Evolutionary conservation across 2,329 filamentous ascomycete genomes (phyloP).

Genomic region (Pestalotiopsis sp.): DNA sequence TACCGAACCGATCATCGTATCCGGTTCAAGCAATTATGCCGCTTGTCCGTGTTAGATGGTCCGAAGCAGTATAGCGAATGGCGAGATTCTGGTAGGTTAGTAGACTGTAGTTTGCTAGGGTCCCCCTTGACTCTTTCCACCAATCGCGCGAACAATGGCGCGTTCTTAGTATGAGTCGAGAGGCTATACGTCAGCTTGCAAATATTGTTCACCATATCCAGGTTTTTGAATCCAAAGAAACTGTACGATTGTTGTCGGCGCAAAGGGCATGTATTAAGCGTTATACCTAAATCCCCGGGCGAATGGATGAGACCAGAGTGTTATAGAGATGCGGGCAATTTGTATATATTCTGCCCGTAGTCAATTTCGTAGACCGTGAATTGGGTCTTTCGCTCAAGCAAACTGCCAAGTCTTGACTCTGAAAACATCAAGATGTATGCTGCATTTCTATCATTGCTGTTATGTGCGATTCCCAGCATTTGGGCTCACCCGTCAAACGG

Average conservation of each 20-base stretch:
- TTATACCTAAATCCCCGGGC: not conserved
- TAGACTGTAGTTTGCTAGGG: not conserved
- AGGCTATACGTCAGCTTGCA: not conserved
- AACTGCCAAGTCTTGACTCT: not conserved
- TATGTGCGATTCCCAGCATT: not conserved
- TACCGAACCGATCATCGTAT: no score
- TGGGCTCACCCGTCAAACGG: not conserved
- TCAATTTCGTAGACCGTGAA: not conserved
- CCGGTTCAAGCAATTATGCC: no score
- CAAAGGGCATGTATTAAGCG: not conserved
- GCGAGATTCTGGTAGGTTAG: not conserved
- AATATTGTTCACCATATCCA: not conserved
- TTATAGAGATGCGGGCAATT: not conserved
- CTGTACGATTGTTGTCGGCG: not conserved
- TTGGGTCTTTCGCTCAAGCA: not conserved
- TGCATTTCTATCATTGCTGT: not conserved
- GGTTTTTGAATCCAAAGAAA: not conserved
- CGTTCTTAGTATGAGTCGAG: not conserved
- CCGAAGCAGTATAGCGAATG: not conserved
- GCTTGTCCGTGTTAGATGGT: no score
- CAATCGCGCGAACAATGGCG: not conserved
- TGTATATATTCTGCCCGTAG: not conserved
- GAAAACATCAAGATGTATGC: not conserved
- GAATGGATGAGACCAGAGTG: not conserved
- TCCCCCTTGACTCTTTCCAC: not conserved